Percentiles rank a stretch among this genome's conserved stretches.
These are phyloP conservation scores for Nitzschia sp. DNA, from an alignment of 108 stramenopile species.

Conservation along the genomic window DNA sequence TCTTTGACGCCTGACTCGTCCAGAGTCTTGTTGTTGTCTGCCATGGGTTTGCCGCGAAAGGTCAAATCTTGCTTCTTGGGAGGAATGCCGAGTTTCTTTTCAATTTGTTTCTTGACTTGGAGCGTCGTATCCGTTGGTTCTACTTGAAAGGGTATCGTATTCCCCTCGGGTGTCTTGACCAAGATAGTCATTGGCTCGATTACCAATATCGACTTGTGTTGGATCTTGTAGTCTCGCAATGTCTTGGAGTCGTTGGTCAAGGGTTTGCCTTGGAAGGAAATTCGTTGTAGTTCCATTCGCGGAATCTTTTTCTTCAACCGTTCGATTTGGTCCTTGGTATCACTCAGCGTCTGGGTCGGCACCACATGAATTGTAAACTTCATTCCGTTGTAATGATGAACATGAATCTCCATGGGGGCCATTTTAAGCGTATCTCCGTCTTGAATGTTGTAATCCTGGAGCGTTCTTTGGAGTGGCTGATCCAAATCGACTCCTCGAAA, in stretches of 20 bases:
- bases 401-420: slow-evolving; percentile 30
- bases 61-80: slow-evolving; percentile 9
- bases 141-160: not conserved
- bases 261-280: slow-evolving; percentile 9
- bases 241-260: slow-evolving; percentile 11
- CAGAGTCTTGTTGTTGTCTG: slow-evolving; percentile 19
- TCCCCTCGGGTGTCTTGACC: slow-evolving; percentile 17
- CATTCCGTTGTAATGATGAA: slow-evolving; percentile 13
- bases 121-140: slow-evolving; percentile 17
- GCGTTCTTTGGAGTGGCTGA: slow-evolving; percentile 11
- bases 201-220: slow-evolving; percentile 10
- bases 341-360: slow-evolving; percentile 18
- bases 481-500: slow-evolving; percentile 1
- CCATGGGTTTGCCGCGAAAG: slow-evolving; percentile 12
- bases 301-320: slow-evolving; percentile 13
- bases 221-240: slow-evolving; percentile 6
- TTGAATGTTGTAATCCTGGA: slow-evolving; percentile 22
- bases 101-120: slow-evolving; percentile 25
- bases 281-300: slow-evolving; percentile 9
- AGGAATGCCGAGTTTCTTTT: not conserved
- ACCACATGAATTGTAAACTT: slow-evolving; percentile 9
- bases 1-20: slow-evolving; percentile 13
- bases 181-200: slow-evolving; percentile 23
- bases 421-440: slow-evolving; percentile 15
- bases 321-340: slow-evolving; percentile 10